Conservation (phyloP, 2,329 filamentous ascomycete genomes). For the Monosporascus sp. region DNA sequence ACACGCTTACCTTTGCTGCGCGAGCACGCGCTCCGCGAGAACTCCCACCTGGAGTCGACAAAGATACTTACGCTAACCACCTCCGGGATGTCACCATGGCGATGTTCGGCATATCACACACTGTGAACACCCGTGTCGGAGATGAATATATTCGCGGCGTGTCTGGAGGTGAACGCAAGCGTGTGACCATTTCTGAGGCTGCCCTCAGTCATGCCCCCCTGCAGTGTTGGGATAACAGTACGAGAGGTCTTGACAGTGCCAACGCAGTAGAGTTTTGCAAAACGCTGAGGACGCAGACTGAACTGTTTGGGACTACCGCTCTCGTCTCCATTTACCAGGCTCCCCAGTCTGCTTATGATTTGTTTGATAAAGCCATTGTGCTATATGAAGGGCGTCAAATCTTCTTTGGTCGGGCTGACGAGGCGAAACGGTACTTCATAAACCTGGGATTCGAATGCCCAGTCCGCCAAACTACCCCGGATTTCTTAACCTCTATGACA, state of each 20-base stretch:
- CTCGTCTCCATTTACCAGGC: slow-evolving; percentile 72
- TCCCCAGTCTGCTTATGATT: slow-evolving; percentile 58
- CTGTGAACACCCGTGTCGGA: slow-evolving; percentile 65
- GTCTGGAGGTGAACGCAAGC: slow-evolving; percentile 66
- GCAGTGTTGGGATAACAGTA: slow-evolving; percentile 69
- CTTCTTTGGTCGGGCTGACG: slow-evolving; percentile 55
- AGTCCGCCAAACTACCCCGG: slow-evolving; percentile 60
- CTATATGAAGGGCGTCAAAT: slow-evolving; percentile 58
- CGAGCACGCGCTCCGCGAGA: slow-evolving; percentile 59
- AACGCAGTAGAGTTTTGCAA: slow-evolving; percentile 72
- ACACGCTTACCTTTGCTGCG: slow-evolving; percentile 74
- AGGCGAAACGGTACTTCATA: slow-evolving; percentile 60
- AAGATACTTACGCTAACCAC: slow-evolving; percentile 52
- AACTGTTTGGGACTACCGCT: slow-evolving; percentile 60
- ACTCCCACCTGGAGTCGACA: slow-evolving; percentile 53
- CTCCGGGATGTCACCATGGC: slow-evolving; percentile 69
- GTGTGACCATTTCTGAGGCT: slow-evolving; percentile 59
- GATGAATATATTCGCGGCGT: slow-evolving; percentile 73
- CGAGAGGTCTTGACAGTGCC: slow-evolving; percentile 67
- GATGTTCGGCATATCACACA: slow-evolving; percentile 69
- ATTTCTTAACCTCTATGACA: slow-evolving; percentile 69
- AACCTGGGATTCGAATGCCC: slow-evolving; percentile 63
- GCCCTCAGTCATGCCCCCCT: slow-evolving; percentile 53
- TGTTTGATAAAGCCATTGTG: slow-evolving; percentile 54
- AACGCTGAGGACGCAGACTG: slow-evolving; percentile 58